Evolutionary conservation across 2,329 filamentous ascomycete genomes (phyloP).

Genomic region (Onygena corvina): DNA sequence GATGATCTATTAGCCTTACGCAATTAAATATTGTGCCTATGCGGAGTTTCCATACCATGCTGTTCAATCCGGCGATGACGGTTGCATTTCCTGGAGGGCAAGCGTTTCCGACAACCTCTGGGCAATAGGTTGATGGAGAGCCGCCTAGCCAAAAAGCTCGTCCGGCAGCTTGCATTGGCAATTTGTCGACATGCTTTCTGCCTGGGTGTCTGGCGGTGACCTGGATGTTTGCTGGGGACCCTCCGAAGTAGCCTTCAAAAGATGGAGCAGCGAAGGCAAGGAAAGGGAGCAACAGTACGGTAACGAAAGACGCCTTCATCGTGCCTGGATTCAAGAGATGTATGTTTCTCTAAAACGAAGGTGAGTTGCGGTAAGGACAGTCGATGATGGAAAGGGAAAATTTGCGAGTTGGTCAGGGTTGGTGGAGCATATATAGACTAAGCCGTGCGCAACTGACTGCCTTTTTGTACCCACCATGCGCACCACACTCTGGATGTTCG

Average conservation of each 20-base stretch:
- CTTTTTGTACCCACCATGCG: not conserved
- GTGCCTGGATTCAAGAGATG: not conserved
- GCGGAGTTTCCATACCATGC: constrained; percentile 21
- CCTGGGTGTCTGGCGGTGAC: constrained; percentile 20
- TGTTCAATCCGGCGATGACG: constrained; percentile 31
- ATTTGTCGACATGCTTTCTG: constrained; percentile 33
- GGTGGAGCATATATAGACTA: constrained; percentile 1
- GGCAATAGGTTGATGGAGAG: constrained; percentile 40
- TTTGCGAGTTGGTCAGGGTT: not conserved
- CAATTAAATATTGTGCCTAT: too few species aligned
- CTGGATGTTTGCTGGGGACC: constrained; percentile 14
- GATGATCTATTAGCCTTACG: constrained; percentile 7
- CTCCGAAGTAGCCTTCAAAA: not conserved
- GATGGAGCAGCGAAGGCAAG: constrained; percentile 12
- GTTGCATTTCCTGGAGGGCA: constrained; percentile 41
- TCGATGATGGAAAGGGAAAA: not conserved
- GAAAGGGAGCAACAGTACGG: constrained; percentile 11
- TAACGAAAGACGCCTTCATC: constrained; percentile 10
- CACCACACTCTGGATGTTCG: not conserved
- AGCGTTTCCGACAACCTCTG: constrained; percentile 25
- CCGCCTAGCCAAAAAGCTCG: constrained; percentile 42
- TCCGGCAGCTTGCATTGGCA: constrained; percentile 37
- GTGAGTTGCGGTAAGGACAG: not conserved
- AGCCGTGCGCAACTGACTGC: not conserved
- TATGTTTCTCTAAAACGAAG: not conserved